Percentiles rank a stretch among this genome's conserved stretches.
phyloP scores from a whole-genome alignment of 805 yeast genomes.

The Schizosaccharomyces lindneri region DNA sequence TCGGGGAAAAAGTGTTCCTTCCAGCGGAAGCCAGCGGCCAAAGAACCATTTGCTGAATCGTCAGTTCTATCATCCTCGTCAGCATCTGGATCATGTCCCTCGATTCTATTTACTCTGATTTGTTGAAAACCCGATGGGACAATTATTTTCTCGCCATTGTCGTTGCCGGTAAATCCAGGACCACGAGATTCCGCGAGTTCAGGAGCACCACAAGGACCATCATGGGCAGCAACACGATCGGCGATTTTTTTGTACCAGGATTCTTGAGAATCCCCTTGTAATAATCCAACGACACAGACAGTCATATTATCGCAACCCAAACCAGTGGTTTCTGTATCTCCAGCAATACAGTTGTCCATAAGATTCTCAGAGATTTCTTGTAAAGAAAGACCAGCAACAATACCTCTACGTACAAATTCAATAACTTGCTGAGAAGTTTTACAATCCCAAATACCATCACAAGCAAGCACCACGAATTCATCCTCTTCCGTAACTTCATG shows the following conservation, averaged over 20 bases:
- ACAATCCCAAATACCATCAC: constrained; percentile 99
- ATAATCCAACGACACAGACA: constrained; percentile 62
- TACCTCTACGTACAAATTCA: constrained; percentile 77
- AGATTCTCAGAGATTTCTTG: constrained; percentile 62
- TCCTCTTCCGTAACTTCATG: constrained; percentile 50
- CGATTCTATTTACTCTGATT: background rate
- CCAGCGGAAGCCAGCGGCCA: background rate
- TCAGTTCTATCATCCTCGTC: background rate
- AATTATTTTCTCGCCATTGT: background rate
- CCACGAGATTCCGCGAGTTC: background rate
- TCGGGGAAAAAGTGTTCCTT: background rate
- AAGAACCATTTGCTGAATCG: background rate
- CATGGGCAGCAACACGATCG: constrained; percentile 19
- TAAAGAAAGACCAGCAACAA: constrained; percentile 41
- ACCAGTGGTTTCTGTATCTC: constrained; percentile 77
- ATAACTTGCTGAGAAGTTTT: constrained; percentile 79
- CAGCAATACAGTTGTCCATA: constrained; percentile 90
- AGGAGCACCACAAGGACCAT: constrained; percentile 21
- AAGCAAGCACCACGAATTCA: constrained; percentile 79
- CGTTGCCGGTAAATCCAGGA: background rate
- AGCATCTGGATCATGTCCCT: background rate
- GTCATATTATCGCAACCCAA: constrained; percentile 98
- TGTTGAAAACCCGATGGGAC: background rate
- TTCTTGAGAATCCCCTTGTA: constrained; percentile 37
- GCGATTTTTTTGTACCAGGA: constrained; percentile 43